Base-by-base conservation (phyloP, 176 grass and related monocot genomes). In the sorghum (Sorghum bicolor) region DNA sequence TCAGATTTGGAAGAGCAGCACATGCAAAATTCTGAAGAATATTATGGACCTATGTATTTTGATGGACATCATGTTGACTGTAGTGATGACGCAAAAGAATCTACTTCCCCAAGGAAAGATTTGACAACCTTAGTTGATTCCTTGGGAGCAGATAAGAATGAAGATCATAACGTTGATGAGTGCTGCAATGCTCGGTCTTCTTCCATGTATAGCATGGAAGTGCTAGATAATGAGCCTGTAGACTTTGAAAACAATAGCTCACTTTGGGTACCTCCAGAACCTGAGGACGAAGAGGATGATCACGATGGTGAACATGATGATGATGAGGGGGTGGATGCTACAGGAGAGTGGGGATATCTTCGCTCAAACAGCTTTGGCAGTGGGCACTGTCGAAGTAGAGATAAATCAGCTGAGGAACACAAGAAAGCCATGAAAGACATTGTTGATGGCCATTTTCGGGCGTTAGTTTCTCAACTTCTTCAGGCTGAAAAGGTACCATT, bases 401-500 rank as follows among this genome's bases (percentile, higher is more conserved):
- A 96, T 75, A 88, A 89, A 70, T 94, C 93, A 36, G 86, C 87
- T 45, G 93, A 99, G 80, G 96, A 99, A 83, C 93, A 99, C 84
- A 96, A 95, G 89, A 96, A 88, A 81, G 96, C 86, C 64, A 96
- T 99, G 91, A 99, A 96, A 85, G 89, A 84, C 38, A 91, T 99
- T 70, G 87, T 96, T 76, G 93, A 99, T 80, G 91, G 93, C 22
- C 91, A 99, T 81, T 99, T 99, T 80, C 90, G 93, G 78, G 91
- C 93, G 52, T 90, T 99, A 76, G 92, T 99, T 74, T 70, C 92
- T 85, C 96, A 99, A 84, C 91, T 99, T 82, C 89, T 99, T 85
- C 84, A 96, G 83, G 93, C 83, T 25, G 93, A 96, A 83, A 90
- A 92, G 29, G 70, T 96, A 37, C 80, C 83, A 40, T 67, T 90